These are phyloP conservation scores for Grammothele lineata DNA, from an alignment of 768 basidiomycete species.

Conservation along the genomic window DNA sequence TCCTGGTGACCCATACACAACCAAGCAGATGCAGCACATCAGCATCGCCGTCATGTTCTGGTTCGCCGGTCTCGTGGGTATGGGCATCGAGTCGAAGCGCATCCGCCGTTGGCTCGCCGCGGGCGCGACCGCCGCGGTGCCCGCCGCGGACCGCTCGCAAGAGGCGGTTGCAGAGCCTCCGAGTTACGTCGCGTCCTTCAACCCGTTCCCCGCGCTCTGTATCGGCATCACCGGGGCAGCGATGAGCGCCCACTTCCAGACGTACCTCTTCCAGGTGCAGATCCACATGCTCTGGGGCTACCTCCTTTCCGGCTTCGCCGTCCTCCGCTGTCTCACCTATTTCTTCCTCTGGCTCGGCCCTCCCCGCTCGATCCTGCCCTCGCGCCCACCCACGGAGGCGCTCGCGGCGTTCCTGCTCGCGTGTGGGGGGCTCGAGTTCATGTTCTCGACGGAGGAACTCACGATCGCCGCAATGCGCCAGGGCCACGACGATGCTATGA, in stretches of 20 bases:
- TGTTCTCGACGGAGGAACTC: slow-evolving; percentile 86
- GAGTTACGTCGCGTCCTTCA: slow-evolving; percentile 76
- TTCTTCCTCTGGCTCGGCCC: slow-evolving; percentile 92
- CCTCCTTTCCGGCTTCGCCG: slow-evolving; percentile 72
- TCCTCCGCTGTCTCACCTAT: slow-evolving; percentile 84
- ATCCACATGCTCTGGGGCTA: slow-evolving; percentile 92
- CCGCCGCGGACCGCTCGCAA: slow-evolving; percentile 21
- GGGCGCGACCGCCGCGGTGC: slow-evolving; percentile 36
- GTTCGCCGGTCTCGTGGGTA: slow-evolving; percentile 86
- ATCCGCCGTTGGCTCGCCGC: slow-evolving; percentile 74
- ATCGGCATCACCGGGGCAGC: slow-evolving; percentile 92
- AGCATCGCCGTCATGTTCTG: slow-evolving; percentile 96
- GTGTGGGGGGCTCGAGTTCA: slow-evolving; percentile 86
- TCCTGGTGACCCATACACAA: slow-evolving; percentile 78
- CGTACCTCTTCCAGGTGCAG: slow-evolving; percentile 91
- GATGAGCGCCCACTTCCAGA: slow-evolving; percentile 90
- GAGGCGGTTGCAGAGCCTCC: slow-evolving; percentile 60
- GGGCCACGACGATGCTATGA: slow-evolving; percentile 83
- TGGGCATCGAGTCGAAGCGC: slow-evolving; percentile 79
- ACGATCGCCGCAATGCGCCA: slow-evolving; percentile 89
- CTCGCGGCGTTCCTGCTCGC: slow-evolving; percentile 84
- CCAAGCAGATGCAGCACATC: slow-evolving; percentile 92
- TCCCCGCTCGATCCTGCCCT: slow-evolving; percentile 79
- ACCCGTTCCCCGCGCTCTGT: slow-evolving; percentile 89
- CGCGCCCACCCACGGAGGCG: slow-evolving; percentile 90